Evolutionary conservation across 345 rosid genomes (phyloP), one percentile per base, ranked within the genome.

Genomic region (Linum tenue): DNA sequence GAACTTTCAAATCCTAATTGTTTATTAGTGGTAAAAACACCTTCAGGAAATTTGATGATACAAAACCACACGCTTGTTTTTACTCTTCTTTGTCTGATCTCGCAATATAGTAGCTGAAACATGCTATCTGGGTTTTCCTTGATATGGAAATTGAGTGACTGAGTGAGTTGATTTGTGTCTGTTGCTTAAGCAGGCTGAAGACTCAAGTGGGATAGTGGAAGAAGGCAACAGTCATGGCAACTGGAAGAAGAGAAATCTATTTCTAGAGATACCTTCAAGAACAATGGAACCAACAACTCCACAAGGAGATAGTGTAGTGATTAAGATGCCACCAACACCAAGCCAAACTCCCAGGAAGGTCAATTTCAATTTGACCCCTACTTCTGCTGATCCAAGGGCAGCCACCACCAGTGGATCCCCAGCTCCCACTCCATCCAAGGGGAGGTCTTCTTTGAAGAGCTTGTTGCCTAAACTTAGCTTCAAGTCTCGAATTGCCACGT

Each of bases 271-370:
- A 71, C 98, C 98, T 2, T 72, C 88, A 0, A 83, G 92, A 76
- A 64, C 77, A 60, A 10, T 77, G 51, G 84, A 71, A 53, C 77
- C 69, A 37, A 70, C 69, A 37, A 70, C 88, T 37, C 69, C 69
- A 41, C 82, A 65, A 9, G 37, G 2, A 69, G 95, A 87, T 40
- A 76, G 83, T 2, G 79, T 75, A 53, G 59, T 69, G 8, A 75
- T 88, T 65, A 88, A 81, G 77, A 86, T 90, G 84, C 89, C 92
- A 0, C 83, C 83, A 43, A 78, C 94, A 7, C 89, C 91, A 44
- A 86, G 88, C 82, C 82, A 82, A 66, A 90, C 91, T 66, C 96
- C 96, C 1, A 86, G 75, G 76, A 88, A 81, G 78, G 98, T 92
- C 12, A 90, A 88, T 73, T 92, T 92, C 70, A 69, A 78, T 67